Percentiles rank a stretch among this genome's conserved stretches.
Evolutionary conservation across 2,329 filamentous ascomycete genomes (phyloP).

Genomic region (Nannizziopsis arthrosporioides): DNA sequence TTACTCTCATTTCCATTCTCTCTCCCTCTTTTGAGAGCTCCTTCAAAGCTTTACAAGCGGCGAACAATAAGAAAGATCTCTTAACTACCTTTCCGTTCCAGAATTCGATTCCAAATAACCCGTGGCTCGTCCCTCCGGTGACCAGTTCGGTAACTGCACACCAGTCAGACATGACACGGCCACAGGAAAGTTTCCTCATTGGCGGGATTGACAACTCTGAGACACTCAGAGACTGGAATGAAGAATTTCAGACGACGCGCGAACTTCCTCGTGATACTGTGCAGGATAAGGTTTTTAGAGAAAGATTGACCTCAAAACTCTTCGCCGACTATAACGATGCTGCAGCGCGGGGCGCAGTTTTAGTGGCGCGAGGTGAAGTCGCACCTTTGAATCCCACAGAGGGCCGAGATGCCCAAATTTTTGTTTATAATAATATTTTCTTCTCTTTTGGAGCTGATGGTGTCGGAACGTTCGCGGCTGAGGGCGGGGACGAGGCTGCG

Average conservation of each 20-base stretch:
- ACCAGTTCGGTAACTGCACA: constrained; percentile 55
- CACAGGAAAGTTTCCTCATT: constrained; percentile 85
- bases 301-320: constrained; percentile 85
- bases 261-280: constrained; percentile 89
- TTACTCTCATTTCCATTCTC: constrained; percentile 63
- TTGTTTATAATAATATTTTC: constrained; percentile 99
- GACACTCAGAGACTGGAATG: constrained; percentile 94
- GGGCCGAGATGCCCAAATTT: constrained; percentile 85
- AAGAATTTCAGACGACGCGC: constrained; percentile 93
- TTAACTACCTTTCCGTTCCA: constrained; percentile 90
- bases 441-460: constrained; percentile 97
- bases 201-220: constrained; percentile 87
- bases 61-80: constrained; percentile 74
- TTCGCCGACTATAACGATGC: constrained; percentile 98
- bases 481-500: constrained; percentile 92
- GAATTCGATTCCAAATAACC: constrained; percentile 81
- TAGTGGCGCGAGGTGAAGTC: constrained; percentile 87
- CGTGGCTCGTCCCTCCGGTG: constrained; percentile 72
- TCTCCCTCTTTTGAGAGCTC: constrained; percentile 71
- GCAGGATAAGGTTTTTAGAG: constrained; percentile 90
- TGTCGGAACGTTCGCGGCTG: constrained; percentile 89
- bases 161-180: constrained; percentile 70
- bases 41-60: constrained; percentile 70
- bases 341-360: constrained; percentile 76
- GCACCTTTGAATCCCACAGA: constrained; percentile 92